Base-by-base conservation (phyloP, 306 rosid species). In the Cicer pinnatifidum region DNA sequence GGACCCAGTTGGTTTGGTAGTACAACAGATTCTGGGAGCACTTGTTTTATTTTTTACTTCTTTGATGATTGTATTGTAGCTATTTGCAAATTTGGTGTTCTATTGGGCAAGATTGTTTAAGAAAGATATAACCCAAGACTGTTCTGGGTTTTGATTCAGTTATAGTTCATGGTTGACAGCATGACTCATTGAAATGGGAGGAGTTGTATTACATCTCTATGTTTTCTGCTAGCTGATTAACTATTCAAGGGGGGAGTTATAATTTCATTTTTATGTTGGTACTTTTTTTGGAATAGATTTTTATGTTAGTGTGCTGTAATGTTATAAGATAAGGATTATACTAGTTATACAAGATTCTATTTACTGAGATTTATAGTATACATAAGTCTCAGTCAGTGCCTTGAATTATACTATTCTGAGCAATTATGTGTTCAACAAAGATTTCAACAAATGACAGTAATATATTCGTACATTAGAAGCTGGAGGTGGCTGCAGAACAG, bases 391-490 rank as follows among this genome's bases (percentile, higher is more conserved):
- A 7, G 15, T 59, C 67, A 33, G 11, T 68, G 46, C 13, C 56
- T n/a, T 41, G 67, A 35, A 50, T 37, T 41, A 8, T 50, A 75
- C 47, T 60, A 68, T 44, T 60, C 10, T 15, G 46, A 43, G 60
- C 68, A 69, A 75, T 61, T 16, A 68, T 37, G 57, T 15, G 77
- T 62, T 62, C 57, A 69, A 45, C 40, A 78, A 45, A 70, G 37
- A 41, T 78, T 54, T 51, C 56, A 60, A 50, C 76, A 62, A 80
- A 67, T 20, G 73, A 75, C 66, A 62, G 78, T 33, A 67, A 75
- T 69, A 67, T 43, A 82, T 76, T 46, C 88, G 19, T 89, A 91
- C 97, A 81, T 82, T 84, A 79, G 76, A 62, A 44, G 67, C 10
- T 13, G 88, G 84, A 56, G 48, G 87, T 58, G 82, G 78, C 62